Conservation (phyloP, 2,329 filamentous ascomycete genomes). For the Claviceps sp. region DNA sequence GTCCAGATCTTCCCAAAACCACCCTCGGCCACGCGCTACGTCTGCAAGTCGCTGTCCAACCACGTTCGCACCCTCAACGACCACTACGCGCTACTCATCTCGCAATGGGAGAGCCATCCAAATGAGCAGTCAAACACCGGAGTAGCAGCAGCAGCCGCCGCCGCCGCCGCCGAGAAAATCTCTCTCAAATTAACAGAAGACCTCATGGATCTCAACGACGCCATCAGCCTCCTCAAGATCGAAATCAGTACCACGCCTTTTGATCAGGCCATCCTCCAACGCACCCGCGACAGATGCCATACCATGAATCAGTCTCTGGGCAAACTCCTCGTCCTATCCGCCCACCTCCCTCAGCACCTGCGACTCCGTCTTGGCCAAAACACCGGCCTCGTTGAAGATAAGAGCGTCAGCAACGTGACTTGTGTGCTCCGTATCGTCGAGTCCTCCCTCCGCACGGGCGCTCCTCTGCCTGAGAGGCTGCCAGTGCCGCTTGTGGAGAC, state of each 20-base stretch:
- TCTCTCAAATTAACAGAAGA: constrained; percentile 18
- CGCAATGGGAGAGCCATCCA: constrained; percentile 27
- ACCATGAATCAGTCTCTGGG: constrained; percentile 21
- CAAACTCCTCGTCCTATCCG: constrained; percentile 19
- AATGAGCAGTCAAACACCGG: constrained; percentile 7
- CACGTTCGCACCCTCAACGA: constrained; percentile 28
- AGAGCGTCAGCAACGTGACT: constrained; percentile 35
- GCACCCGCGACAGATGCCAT: constrained; percentile 16
- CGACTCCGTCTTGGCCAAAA: constrained; percentile 24
- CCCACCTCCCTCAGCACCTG: constrained; percentile 24
- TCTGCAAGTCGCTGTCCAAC: constrained; percentile 31
- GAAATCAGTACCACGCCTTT: constrained; percentile 20
- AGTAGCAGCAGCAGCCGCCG: constrained; percentile 15
- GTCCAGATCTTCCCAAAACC: constrained; percentile 34
- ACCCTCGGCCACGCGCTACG: constrained; percentile 30
- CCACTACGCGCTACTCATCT: constrained; percentile 35
- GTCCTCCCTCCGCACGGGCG: constrained; percentile 31
- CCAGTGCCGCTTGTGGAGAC: constrained; percentile 31
- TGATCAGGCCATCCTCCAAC: constrained; percentile 16
- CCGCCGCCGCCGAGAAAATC: constrained; percentile 14
- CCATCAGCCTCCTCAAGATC: constrained; percentile 16
- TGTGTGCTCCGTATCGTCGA: constrained; percentile 32
- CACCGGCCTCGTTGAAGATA: constrained; percentile 27
- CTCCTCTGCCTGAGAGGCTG: constrained; percentile 32
- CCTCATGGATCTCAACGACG: constrained; percentile 12